These are phyloP conservation scores for Melanomma pulvis-pyrius DNA, from an alignment of 495 filamentous ascomycete species.

Conservation along the genomic window DNA sequence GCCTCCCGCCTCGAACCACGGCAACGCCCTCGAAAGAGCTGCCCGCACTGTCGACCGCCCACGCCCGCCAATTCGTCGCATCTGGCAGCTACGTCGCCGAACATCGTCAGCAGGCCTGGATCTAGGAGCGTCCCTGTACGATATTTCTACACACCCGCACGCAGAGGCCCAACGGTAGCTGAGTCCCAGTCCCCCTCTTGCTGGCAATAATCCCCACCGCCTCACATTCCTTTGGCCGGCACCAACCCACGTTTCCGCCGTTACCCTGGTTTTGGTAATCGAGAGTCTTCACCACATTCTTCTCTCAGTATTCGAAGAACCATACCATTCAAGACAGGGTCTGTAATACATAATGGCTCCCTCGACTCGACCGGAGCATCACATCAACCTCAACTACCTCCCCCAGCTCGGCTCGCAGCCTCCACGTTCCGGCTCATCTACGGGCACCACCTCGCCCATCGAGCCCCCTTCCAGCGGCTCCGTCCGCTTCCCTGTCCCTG, in stretches of 20 bases:
- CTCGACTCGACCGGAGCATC: conserved; percentile 64
- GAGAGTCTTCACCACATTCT: conserved; percentile 36
- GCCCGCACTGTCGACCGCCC: conserved; percentile 8
- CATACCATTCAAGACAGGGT: conserved; percentile 37
- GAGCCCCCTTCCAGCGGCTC: conserved; percentile 71
- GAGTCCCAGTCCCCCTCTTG: conserved; percentile 37
- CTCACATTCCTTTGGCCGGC: conserved; percentile 43
- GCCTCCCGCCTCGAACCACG: conserved; percentile 10
- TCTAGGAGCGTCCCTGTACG: conserved; percentile 5
- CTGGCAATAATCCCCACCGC: conserved; percentile 35
- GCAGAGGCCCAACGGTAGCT: conserved; percentile 23
- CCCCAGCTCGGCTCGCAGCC: conserved; percentile 62
- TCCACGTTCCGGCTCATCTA: conserved; percentile 81
- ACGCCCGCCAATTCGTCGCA: background rate
- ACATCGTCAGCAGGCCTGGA: conserved; percentile 16
- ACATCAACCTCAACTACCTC: conserved; percentile 75
- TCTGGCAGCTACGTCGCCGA: background rate
- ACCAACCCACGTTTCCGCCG: conserved; percentile 30
- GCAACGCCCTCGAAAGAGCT: conserved; percentile 22
- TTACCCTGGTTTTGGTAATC: conserved; percentile 42
- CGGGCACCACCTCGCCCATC: conserved; percentile 81
- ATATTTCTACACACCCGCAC: background rate
- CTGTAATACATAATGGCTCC: conserved; percentile 91
- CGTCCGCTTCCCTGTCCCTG: conserved; percentile 74
- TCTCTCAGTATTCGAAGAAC: conserved; percentile 26